phyloP scores from a whole-genome alignment of 2,329 filamentous ascomycete species.

The Colletotrichum musae region DNA sequence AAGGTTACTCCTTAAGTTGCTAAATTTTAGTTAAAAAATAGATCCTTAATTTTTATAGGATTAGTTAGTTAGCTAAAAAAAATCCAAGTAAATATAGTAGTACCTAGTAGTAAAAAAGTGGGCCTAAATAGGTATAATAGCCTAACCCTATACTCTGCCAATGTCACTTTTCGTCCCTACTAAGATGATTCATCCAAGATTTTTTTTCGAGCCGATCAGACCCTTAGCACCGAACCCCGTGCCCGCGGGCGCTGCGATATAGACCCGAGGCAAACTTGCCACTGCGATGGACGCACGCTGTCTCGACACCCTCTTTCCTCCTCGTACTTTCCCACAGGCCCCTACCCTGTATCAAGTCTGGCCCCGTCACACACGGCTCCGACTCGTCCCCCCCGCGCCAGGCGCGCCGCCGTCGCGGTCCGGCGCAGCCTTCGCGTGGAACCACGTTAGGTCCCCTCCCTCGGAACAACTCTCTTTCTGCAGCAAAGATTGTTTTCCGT shows the following conservation, averaged over 20 bases:
- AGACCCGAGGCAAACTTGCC: neutral
- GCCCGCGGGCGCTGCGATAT: neutral
- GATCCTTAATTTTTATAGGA: too few species aligned
- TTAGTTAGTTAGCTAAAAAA: too few species aligned
- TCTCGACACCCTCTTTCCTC: neutral
- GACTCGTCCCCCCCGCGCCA: neutral
- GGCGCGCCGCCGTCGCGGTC: neutral
- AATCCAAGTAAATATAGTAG: too few species aligned
- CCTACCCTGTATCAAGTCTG: neutral
- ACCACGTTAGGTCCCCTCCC: conserved; percentile 15
- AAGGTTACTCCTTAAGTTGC: too few species aligned
- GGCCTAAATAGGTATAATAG: too few species aligned
- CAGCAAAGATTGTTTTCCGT: neutral
- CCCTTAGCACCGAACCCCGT: neutral
- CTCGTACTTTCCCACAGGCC: too few species aligned
- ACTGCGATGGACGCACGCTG: conserved; percentile 7
- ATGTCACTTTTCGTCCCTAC: too few species aligned
- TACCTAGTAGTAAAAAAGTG: too few species aligned
- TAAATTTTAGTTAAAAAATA: too few species aligned
- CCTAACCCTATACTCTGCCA: too few species aligned
- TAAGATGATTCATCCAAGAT: too few species aligned
- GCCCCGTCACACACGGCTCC: neutral
- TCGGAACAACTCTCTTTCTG: neutral
- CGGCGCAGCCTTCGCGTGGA: conserved; percentile 9
- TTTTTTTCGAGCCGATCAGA: too few species aligned